A percentile compares a stretch with the other conserved stretches of the same genome.
phyloP scores from a whole-genome alignment of 805 yeast genomes.

The Sugiyamaella boreocaroliniensis region DNA sequence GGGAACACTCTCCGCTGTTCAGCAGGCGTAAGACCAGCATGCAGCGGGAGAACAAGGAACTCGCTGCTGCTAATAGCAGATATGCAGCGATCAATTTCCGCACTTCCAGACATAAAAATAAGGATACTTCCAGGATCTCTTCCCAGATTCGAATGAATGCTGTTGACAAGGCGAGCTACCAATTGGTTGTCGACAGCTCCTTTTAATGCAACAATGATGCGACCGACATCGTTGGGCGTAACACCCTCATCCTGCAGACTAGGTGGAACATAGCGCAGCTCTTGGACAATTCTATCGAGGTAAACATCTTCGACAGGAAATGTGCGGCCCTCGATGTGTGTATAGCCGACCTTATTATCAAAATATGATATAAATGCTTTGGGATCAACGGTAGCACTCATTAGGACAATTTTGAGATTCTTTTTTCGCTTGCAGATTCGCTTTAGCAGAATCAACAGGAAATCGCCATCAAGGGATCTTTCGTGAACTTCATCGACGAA shows the following conservation, averaged over 20 bases:
- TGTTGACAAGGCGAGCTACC: slow-evolving; percentile 47
- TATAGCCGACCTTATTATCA: slow-evolving; percentile 43
- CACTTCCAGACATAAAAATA: slow-evolving; percentile 83
- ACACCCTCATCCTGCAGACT: slow-evolving; percentile 20
- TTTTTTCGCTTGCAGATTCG: slow-evolving; percentile 41
- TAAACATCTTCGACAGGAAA: slow-evolving; percentile 79
- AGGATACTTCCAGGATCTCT: slow-evolving; percentile 63
- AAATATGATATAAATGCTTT: slow-evolving; percentile 63
- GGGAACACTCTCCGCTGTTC: slow-evolving; percentile 77
- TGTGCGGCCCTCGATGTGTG: slow-evolving; percentile 88
- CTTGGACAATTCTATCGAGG: slow-evolving; percentile 57
- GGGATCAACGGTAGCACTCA: slow-evolving; percentile 91
- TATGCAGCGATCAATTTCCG: slow-evolving; percentile 62
- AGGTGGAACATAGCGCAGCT: slow-evolving; percentile 43
- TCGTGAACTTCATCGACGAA: slow-evolving; percentile 97
- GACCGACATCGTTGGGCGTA: slow-evolving; percentile 23
- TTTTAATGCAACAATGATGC: slow-evolving; percentile 25
- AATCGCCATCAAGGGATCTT: slow-evolving; percentile 84
- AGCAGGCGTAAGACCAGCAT: slow-evolving; percentile 75
- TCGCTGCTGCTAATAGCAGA: slow-evolving; percentile 28
- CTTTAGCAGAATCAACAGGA: slow-evolving; percentile 70
- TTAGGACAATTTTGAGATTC: slow-evolving; percentile 62
- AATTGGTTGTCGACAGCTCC: slow-evolving; percentile 63
- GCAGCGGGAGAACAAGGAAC: slow-evolving; percentile 63
- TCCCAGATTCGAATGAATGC: slow-evolving; percentile 46